Evolutionary conservation across 1,284 basidiomycete species (phyloP).

Genomic region (Singerocomus inundabilis): DNA sequence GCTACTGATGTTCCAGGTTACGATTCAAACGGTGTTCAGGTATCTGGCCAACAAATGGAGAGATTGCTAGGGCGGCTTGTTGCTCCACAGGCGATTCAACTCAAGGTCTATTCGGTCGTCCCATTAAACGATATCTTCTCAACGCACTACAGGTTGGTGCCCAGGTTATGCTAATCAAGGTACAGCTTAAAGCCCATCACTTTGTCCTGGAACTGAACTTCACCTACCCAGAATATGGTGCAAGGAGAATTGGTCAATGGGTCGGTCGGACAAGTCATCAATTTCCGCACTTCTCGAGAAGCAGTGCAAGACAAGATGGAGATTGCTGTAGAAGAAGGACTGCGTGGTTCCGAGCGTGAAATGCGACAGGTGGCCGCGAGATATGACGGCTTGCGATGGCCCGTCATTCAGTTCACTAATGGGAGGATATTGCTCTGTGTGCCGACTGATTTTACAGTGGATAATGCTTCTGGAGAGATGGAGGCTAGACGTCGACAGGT

Average conservation of each 20-base stretch:
- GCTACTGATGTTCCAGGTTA: slow-evolving; percentile 25
- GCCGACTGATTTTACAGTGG: slow-evolving; percentile 56
- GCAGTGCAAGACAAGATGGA: slow-evolving; percentile 41
- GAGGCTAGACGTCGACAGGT: slow-evolving; percentile 59
- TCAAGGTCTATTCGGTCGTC: slow-evolving; percentile 24
- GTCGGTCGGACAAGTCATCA: slow-evolving; percentile 78
- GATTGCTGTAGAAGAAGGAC: slow-evolving; percentile 36
- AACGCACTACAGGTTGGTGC: slow-evolving; percentile 36
- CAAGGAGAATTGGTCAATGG: slow-evolving; percentile 80
- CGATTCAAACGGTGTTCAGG: slow-evolving; percentile 24
- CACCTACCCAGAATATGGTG: slow-evolving; percentile 44
- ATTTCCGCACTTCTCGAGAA: slow-evolving; percentile 54
- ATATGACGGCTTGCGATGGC: slow-evolving; percentile 44
- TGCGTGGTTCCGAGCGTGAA: slow-evolving; percentile 33
- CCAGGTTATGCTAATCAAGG: slow-evolving; percentile 78
- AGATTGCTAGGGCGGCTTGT: slow-evolving; percentile 30
- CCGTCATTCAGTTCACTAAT: slow-evolving; percentile 54
- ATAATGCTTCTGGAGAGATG: slow-evolving; percentile 49
- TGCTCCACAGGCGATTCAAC: slow-evolving; percentile 19
- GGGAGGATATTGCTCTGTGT: slow-evolving; percentile 45
- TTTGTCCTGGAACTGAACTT: not conserved
- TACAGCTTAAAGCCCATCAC: slow-evolving; percentile 6
- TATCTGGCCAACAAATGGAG: slow-evolving; percentile 29
- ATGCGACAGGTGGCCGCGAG: slow-evolving; percentile 9
- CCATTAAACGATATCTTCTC: slow-evolving; percentile 2